Percentiles rank a stretch among this genome's conserved stretches.
Conservation (phyloP, 306 rosid genomes). For the Gastrolobium bilobum region DNA sequence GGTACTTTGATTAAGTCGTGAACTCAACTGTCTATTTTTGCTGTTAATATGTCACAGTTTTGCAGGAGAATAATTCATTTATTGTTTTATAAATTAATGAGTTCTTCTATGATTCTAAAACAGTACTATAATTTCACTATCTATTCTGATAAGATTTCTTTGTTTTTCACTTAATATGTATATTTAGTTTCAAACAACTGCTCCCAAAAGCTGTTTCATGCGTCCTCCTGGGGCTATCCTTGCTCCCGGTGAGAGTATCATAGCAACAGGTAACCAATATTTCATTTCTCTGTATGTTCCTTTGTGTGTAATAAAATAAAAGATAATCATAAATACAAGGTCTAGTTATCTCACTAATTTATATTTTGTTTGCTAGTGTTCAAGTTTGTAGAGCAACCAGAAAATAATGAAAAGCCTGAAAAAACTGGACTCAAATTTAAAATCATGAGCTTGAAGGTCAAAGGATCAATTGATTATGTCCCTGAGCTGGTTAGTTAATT, state of each 20-base stretch:
- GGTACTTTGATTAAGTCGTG: slow-evolving; percentile 4
- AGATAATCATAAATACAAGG: not conserved
- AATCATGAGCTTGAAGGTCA: slow-evolving; percentile 99
- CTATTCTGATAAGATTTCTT: slow-evolving; percentile 44
- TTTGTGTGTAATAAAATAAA: slow-evolving; percentile 13
- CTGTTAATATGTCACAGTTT: slow-evolving; percentile 36
- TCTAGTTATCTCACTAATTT: slow-evolving; percentile 31
- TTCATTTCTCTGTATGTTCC: slow-evolving; percentile 5
- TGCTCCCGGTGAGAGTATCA: slow-evolving; percentile 92
- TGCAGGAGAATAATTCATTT: slow-evolving; percentile 14
- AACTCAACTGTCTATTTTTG: slow-evolving; percentile 30
- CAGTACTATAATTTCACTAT: not conserved
- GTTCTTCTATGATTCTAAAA: slow-evolving; percentile 1
- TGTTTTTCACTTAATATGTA: slow-evolving; percentile 32
- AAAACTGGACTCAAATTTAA: slow-evolving; percentile 93
- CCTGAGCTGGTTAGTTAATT: slow-evolving; percentile 92
- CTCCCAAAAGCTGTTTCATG: slow-evolving; percentile 99
- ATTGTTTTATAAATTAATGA: slow-evolving; percentile 23
- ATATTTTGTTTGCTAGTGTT: slow-evolving; percentile 66
- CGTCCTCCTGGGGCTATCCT: slow-evolving; percentile 99
- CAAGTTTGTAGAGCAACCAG: slow-evolving; percentile 97
- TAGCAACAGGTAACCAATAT: slow-evolving; percentile 86
- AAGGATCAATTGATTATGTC: slow-evolving; percentile 85
- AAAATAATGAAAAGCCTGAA: slow-evolving; percentile 87
- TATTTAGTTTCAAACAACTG: slow-evolving; percentile 94